These are phyloP conservation scores for Paraphysoderma sedebokerense DNA, from an alignment of 371 early-diverging fungal species.

Conservation along the genomic window DNA sequence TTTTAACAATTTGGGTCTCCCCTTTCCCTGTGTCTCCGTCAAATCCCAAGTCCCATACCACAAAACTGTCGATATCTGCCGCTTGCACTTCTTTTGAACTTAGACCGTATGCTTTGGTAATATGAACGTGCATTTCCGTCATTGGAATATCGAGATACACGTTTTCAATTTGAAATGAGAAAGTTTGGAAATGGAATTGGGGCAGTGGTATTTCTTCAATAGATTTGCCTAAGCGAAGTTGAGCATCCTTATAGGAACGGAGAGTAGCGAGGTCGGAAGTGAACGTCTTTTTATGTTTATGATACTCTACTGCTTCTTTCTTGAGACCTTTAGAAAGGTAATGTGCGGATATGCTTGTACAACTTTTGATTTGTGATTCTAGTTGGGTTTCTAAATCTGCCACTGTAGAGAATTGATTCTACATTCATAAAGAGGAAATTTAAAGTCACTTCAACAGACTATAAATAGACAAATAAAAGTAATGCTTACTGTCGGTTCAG, in stretches of 20 bases:
- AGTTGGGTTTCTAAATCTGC: constrained; percentile 13
- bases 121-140: constrained; percentile 44
- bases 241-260: constrained; percentile 13
- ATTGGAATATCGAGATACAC: constrained; percentile 31
- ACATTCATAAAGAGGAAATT: background rate
- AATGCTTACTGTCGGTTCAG: constrained; percentile 8
- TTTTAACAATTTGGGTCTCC: constrained; percentile 30
- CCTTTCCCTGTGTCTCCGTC: constrained; percentile 42
- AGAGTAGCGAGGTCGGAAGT: constrained; percentile 39
- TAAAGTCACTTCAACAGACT: constrained; percentile 5
- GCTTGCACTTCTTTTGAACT: constrained; percentile 29
- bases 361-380: constrained; percentile 37
- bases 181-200: constrained; percentile 36
- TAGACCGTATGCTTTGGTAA: constrained; percentile 34
- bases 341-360: constrained; percentile 35
- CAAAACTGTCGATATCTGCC: constrained; percentile 40
- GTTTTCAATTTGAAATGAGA: constrained; percentile 37
- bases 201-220: constrained; percentile 12
- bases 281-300: constrained; percentile 33
- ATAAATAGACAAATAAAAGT: constrained; percentile 13
- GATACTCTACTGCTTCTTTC: constrained; percentile 20
- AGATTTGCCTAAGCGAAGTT: background rate
- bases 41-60: constrained; percentile 43
- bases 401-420: constrained; percentile 26
- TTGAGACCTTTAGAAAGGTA: constrained; percentile 20